Evolutionary conservation across 345 rosid species (phyloP).

Genomic region (Arabidopsis suecica): DNA sequence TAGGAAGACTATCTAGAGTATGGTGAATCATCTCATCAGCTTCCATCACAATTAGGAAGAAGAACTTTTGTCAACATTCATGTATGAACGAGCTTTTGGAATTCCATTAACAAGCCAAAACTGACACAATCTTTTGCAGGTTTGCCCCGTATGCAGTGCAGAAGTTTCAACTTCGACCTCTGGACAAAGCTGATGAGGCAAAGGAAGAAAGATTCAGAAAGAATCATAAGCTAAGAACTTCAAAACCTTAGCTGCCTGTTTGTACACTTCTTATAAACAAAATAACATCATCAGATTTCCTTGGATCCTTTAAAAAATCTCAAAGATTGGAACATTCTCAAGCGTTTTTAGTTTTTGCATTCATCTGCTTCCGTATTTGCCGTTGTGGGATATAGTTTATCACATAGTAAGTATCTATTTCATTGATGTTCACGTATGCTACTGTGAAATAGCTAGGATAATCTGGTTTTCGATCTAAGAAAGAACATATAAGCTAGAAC

Average conservation of each 20-base stretch:
- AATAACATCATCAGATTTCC: background rate
- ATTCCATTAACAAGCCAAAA: background rate
- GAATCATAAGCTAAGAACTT: constrained; percentile 38
- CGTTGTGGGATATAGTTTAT: background rate
- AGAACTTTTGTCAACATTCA: background rate
- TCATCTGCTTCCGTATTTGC: background rate
- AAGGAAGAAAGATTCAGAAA: constrained; percentile 19
- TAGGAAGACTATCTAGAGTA: background rate
- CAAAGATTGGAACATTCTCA: constrained; percentile 28
- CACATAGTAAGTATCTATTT: background rate
- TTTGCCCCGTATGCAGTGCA: constrained; percentile 82
- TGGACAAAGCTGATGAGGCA: constrained; percentile 53
- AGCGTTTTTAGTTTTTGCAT: constrained; percentile 7
- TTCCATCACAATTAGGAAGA: constrained; percentile 12
- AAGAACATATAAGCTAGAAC: constrained; percentile 1
- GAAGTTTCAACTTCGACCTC: constrained; percentile 74
- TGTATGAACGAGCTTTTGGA: background rate
- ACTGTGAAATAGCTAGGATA: background rate
- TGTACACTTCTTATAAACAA: constrained; percentile 37
- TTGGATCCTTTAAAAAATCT: constrained; percentile 18
- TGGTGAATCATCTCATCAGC: background rate
- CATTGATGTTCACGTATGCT: background rate
- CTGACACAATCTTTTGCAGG: constrained; percentile 54
- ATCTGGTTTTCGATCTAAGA: background rate
- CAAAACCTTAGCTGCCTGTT: constrained; percentile 37